A percentile compares a stretch with the other conserved stretches of the same genome.
Conservation (phyloP, 2,329 filamentous ascomycete species). For the Neofusicoccum laricinum region DNA sequence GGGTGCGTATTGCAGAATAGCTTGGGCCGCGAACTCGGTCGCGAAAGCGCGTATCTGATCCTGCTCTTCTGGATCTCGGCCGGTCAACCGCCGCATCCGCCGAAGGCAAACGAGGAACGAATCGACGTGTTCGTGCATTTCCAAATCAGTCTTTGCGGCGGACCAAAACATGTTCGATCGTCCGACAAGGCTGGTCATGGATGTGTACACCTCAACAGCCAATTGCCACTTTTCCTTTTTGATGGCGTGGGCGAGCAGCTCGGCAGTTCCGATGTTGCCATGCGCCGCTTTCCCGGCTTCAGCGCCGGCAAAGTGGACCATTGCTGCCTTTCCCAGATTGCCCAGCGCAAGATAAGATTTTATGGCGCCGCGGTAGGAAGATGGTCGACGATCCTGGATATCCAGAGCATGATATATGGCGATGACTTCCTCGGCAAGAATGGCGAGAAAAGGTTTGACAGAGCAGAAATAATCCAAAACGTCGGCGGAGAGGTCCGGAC, state of each 20-base stretch:
- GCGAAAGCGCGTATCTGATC: not conserved
- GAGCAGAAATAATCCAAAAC: constrained; percentile 31
- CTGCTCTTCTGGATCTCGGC: not conserved
- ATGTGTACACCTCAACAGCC: constrained; percentile 19
- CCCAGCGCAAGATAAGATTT: constrained; percentile 43
- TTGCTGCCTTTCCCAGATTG: constrained; percentile 36
- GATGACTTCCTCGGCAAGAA: not conserved
- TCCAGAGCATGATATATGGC: constrained; percentile 46
- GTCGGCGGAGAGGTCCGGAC: constrained; percentile 19
- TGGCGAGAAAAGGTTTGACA: not conserved
- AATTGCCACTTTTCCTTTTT: constrained; percentile 36
- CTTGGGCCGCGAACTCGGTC: not conserved
- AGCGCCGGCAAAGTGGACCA: constrained; percentile 41
- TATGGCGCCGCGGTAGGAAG: constrained; percentile 46
- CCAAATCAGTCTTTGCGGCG: not conserved
- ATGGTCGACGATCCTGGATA: constrained; percentile 32
- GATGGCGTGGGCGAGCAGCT: constrained; percentile 30
- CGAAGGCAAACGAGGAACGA: not conserved
- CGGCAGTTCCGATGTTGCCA: constrained; percentile 26
- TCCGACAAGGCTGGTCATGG: not conserved
- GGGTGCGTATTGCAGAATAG: not conserved
- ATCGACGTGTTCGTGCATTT: not conserved
- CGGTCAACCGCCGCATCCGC: not conserved
- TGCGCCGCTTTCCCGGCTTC: not conserved
- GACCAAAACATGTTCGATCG: not conserved